Base-by-base conservation (phyloP, 2,329 filamentous ascomycete species). In the Xylariaceae sp. region DNA sequence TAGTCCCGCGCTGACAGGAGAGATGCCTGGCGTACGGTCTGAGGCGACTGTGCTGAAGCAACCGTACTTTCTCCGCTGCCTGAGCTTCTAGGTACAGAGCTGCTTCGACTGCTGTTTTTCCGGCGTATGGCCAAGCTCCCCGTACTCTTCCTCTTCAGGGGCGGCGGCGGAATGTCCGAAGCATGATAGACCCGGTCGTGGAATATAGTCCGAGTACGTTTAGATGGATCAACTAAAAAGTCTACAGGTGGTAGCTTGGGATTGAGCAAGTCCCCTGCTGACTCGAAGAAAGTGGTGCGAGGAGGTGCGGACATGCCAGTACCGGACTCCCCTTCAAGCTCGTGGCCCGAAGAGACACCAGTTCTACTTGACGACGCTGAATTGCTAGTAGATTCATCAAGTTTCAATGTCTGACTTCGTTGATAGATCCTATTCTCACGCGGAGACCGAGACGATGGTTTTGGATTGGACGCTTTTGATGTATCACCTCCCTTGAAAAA, bases 101-200 rank as follows among this genome's bases (percentile, higher is more conserved):
- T 56, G n/a, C 54, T 48, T 22, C 56, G 60, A 5, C 58, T 59
- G 12, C 56, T 56, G 16, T 57, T 63, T 43, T 63, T 69, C 36
- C 67, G 66, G 13, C 69, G 70, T 46, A 69, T 65, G 18, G 60
- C 60, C 19, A 73, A 61, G 3, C 65, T 56, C 36, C 67, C 65
- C 11, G 75, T 69, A 1, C 71, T 62, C 3, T 78, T 75, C 62
- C 76, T 80, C 66, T 85, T 86, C 40, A 84, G 71, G 1, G 89
- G 87, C 9, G 91, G 89, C 1, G 87, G 84, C 1, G 94, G 94
- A 34, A 99, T 97, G 65, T 99, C 94, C 41, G 87, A 82, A 0
- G 94, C 92, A 63, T 96, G 90, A 66, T 99, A 99, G 14, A 99
- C 83, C 11, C 94, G 87, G 69, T 99, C 94, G 69, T 99, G 94